phyloP scores from a whole-genome alignment of 768 basidiomycete species.

The Sistotremastrum suecicum region DNA sequence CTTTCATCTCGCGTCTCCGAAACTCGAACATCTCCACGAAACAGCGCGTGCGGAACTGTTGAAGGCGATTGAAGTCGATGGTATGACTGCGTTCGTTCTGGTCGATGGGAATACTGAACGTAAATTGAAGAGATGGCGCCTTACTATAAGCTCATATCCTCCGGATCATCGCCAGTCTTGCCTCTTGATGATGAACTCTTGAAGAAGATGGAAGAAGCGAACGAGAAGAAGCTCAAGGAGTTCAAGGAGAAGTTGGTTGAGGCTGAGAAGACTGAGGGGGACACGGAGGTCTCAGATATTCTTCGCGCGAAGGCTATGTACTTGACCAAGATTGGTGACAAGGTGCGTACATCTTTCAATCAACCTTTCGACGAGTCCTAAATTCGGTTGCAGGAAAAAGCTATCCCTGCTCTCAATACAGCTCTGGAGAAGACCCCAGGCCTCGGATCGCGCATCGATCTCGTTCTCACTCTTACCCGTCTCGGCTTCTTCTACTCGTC shows the following conservation, averaged over 20 bases:
- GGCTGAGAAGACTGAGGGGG: constrained; percentile 83
- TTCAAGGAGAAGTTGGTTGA: constrained; percentile 71
- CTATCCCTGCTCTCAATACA: constrained; percentile 65
- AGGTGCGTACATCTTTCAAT: constrained; percentile 17
- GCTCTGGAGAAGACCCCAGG: constrained; percentile 89
- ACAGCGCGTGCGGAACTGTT: constrained; percentile 51
- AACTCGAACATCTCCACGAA: constrained; percentile 49
- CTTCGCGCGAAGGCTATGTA: constrained; percentile 76
- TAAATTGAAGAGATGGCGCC: constrained; percentile 67
- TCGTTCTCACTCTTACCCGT: constrained; percentile 75
- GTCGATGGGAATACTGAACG: neutral
- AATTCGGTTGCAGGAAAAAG: constrained; percentile 42
- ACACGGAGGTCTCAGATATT: constrained; percentile 84
- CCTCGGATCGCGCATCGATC: constrained; percentile 85
- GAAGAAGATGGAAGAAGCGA: constrained; percentile 48
- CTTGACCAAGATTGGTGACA: constrained; percentile 81
- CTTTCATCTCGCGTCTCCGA: constrained; percentile 54
- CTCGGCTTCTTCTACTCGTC: constrained; percentile 88
- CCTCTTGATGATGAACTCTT: constrained; percentile 40
- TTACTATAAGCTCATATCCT: constrained; percentile 49
- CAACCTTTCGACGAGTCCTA: neutral
- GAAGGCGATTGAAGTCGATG: constrained; percentile 65
- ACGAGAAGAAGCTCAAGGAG: constrained; percentile 54
- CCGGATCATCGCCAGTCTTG: constrained; percentile 26
- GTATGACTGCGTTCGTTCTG: constrained; percentile 28